A percentile compares a stretch with the other conserved stretches of the same genome.
Conservation (phyloP, 192 early-diverging fungal species). For the Backusella parvicylindrica region DNA sequence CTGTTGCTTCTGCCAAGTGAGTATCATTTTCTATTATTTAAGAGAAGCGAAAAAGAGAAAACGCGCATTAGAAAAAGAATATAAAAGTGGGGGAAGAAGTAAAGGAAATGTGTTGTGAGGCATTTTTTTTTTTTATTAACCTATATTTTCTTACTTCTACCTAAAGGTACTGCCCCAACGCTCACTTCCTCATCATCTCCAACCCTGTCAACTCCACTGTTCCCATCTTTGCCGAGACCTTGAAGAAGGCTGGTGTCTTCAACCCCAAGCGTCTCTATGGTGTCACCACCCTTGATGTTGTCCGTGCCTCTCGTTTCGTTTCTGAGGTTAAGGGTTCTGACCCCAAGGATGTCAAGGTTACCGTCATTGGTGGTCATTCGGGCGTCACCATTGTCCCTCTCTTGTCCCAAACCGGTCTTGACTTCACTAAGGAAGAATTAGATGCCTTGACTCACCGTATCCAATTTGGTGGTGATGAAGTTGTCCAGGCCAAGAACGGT, state of each 20-base stretch:
- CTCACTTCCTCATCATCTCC: conserved; percentile 65
- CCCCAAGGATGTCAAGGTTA: conserved; percentile 72
- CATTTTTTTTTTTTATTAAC: neutral
- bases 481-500: conserved; percentile 99
- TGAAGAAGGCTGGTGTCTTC: conserved; percentile 81
- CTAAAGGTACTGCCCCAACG: conserved; percentile 23
- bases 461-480: conserved; percentile 99
- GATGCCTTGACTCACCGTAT: conserved; percentile 91
- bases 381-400: conserved; percentile 98
- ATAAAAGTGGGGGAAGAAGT: neutral
- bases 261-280: conserved; percentile 90
- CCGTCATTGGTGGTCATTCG: conserved; percentile 95
- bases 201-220: conserved; percentile 99
- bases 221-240: conserved; percentile 88
- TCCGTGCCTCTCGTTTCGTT: conserved; percentile 96
- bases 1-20: conserved; percentile 71
- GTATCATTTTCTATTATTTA: conserved; percentile 48
- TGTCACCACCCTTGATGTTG: conserved; percentile 96
- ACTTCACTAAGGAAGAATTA: conserved; percentile 84
- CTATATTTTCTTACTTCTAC: neutral
- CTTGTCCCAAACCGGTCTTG: conserved; percentile 71
- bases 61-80: neutral
- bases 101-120: neutral
- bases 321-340: conserved; percentile 72
- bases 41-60: neutral